These are phyloP conservation scores for Xylariaceae sp. DNA, from an alignment of 2,329 filamentous ascomycete species.

Conservation along the genomic window DNA sequence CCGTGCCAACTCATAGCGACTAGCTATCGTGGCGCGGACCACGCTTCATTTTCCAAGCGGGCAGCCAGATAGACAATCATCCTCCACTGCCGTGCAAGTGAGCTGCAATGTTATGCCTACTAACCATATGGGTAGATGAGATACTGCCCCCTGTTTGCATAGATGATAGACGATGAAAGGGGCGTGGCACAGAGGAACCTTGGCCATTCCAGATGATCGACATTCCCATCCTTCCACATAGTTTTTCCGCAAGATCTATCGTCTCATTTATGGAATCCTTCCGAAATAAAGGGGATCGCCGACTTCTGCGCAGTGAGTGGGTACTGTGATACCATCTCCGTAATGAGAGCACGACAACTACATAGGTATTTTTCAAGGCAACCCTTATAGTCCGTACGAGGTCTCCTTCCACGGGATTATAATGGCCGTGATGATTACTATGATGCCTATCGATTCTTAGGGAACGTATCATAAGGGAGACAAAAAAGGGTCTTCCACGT, in stretches of 20 bases:
- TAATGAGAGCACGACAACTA: too few species aligned
- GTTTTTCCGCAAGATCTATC: too few species aligned
- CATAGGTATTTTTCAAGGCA: too few species aligned
- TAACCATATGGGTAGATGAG: neutral
- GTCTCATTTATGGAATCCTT: too few species aligned
- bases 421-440: neutral
- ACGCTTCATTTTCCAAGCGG: neutral
- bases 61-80: too few species aligned
- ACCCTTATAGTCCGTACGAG: too few species aligned
- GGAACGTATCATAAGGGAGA: neutral
- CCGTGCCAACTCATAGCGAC: neutral
- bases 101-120: too few species aligned
- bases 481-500: neutral
- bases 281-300: too few species aligned
- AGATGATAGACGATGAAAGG: slow-evolving; percentile 9
- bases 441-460: neutral
- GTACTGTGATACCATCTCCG: too few species aligned
- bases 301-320: too few species aligned
- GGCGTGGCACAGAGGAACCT: neutral
- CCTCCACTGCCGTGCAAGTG: too few species aligned
- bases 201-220: neutral
- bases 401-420: neutral
- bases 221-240: neutral
- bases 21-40: neutral
- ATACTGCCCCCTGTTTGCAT: neutral